Evolutionary conservation across 2,329 filamentous ascomycete genomes (phyloP), one percentile per base, ranked within the genome.

Genomic region (Emydomyces testavorans): DNA sequence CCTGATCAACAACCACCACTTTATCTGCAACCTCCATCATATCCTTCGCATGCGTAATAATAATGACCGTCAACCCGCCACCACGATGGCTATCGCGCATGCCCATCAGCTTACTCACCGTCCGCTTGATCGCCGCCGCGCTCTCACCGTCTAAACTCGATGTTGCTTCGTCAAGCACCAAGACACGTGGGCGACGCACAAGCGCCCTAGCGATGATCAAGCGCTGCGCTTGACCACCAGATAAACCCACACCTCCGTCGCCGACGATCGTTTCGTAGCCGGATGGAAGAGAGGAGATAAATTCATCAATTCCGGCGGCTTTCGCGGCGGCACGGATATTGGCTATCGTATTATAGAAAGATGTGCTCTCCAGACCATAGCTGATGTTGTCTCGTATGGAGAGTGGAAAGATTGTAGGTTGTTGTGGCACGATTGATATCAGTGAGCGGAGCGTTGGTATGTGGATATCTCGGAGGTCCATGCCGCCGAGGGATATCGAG

Each of bases 121-220:
- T 82, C 6, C 74, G 65, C 10, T 83, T 71, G 2, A 95, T 75
- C 1, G 74, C 65, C 2, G 73, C 73, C 0, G 85, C 80, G 32
- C 76, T 82, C 55, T 81, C 76, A 0, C 74, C 72, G 58, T 95
- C 89, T 0, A 96, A 70, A 0, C 83, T 82, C 21, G 80, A 85
- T 0, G 89, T 95, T 1, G 88, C 85, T 66, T 95, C 89, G 57
- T 96, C 90, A 1, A 95, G 68, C 1, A 95, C 75, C 13, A 95
- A 67, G 1, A 95, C 70, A 34, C 75, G 73, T 0, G 88, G 88
- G 11, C 73, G 70, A 0, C 86, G 75, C 0, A 84, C 74, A 0
- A 95, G 69, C 0, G 88, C 87, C 1, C 89, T 73, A 0, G 89
- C 87, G 51, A 95, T 88, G 16, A 80, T 81, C 1, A 95, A 64